These are phyloP conservation scores for Lunasporangiospora selenospora DNA, from an alignment of 192 early-diverging fungal species.

Conservation along the genomic window DNA sequence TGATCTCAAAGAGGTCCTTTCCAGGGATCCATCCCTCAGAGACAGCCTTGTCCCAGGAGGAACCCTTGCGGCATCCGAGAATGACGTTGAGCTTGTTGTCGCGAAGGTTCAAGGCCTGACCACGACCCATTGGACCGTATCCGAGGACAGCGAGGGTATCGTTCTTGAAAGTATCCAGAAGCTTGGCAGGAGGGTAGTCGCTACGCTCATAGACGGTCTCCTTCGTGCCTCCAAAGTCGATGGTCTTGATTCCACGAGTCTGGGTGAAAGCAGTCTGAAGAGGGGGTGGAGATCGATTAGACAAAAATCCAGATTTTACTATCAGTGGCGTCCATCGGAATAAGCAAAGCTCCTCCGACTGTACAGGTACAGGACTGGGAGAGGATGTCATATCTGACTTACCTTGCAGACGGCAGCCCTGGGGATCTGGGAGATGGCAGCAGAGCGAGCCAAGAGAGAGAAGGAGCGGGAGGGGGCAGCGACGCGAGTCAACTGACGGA, in stretches of 20 bases:
- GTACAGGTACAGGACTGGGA: neutral
- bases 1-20: conserved; percentile 94
- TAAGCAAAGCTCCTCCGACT: neutral
- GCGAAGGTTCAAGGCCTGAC: conserved; percentile 92
- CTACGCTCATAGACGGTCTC: conserved; percentile 95
- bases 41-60: conserved; percentile 91
- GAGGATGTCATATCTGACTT: too few relatives aligned
- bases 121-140: conserved; percentile 96
- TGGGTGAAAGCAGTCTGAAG: conserved; percentile 50
- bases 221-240: conserved; percentile 92
- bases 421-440: conserved; percentile 37
- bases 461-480: conserved; percentile 44
- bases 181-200: conserved; percentile 94
- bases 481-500: conserved; percentile 48
- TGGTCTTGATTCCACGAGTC: conserved; percentile 87
- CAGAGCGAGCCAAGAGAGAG: conserved; percentile 44
- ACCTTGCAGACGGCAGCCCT: conserved; percentile 46
- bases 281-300: neutral
- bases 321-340: neutral
- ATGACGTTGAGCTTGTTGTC: conserved; percentile 98
- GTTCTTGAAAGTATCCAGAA: conserved; percentile 90
- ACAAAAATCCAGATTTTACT: neutral
- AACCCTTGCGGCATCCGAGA: conserved; percentile 90
- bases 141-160: conserved; percentile 94
- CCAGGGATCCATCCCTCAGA: conserved; percentile 97